Percentiles rank a stretch among this genome's conserved stretches.
Evolutionary conservation across 371 early-diverging fungal species (phyloP).

Genomic region (Funneliformis caledonium): DNA sequence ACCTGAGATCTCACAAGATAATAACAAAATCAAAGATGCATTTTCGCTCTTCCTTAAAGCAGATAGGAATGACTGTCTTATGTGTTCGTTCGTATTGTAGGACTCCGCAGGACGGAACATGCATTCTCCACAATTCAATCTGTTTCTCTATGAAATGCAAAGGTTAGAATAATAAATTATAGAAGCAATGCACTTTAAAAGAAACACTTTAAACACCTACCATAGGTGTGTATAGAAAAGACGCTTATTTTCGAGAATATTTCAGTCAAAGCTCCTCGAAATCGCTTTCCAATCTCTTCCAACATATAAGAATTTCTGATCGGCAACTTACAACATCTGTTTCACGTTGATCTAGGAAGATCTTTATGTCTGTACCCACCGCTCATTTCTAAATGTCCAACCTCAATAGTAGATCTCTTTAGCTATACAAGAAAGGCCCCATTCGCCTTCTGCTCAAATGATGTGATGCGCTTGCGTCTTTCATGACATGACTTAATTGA

Average conservation of each 20-base stretch:
- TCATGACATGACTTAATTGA: slow-evolving; percentile 19
- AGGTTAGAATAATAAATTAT: slow-evolving; percentile 1
- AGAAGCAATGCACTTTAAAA: neutral
- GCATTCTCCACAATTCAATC: slow-evolving; percentile 27
- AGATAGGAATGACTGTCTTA: slow-evolving; percentile 16
- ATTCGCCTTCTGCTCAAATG: slow-evolving; percentile 24
- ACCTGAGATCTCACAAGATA: slow-evolving; percentile 31
- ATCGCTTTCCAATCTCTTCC: slow-evolving; percentile 32
- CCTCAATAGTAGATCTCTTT: slow-evolving; percentile 9
- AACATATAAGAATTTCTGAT: slow-evolving; percentile 27
- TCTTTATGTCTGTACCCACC: slow-evolving; percentile 24
- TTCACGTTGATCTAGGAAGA: slow-evolving; percentile 19
- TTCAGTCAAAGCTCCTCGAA: slow-evolving; percentile 15
- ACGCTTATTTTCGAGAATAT: slow-evolving; percentile 21
- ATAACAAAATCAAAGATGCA: slow-evolving; percentile 31
- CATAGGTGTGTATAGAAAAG: slow-evolving; percentile 29
- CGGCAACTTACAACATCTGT: slow-evolving; percentile 17
- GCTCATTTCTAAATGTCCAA: slow-evolving; percentile 23
- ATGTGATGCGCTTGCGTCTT: neutral
- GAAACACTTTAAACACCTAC: slow-evolving; percentile 16
- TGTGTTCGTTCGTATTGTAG: slow-evolving; percentile 33
- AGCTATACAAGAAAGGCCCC: neutral
- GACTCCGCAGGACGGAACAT: slow-evolving; percentile 11
- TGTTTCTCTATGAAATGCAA: slow-evolving; percentile 20
- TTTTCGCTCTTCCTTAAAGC: slow-evolving; percentile 16